phyloP scores from a whole-genome alignment of 2,329 filamentous ascomycete genomes.

The Ophiosphaerella narmari region DNA sequence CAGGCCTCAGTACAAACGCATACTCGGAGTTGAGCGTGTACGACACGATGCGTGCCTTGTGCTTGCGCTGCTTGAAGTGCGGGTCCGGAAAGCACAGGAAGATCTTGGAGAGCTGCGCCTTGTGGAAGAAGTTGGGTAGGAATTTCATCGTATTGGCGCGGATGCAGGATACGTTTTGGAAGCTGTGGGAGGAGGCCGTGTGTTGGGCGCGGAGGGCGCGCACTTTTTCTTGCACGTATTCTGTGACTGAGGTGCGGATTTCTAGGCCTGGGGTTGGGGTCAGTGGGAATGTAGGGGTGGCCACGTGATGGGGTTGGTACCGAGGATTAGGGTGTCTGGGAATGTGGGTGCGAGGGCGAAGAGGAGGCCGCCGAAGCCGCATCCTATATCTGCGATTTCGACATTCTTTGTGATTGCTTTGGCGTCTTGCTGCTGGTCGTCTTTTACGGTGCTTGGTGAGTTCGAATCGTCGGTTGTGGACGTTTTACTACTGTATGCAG shows the following conservation, averaged over 20 bases:
- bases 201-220: slow-evolving; percentile 75
- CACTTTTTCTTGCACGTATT: slow-evolving; percentile 88
- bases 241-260: slow-evolving; percentile 86
- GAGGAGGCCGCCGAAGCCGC: slow-evolving; percentile 89
- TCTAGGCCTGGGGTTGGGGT: slow-evolving; percentile 70
- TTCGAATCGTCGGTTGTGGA: slow-evolving; percentile 24
- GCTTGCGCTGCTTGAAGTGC: slow-evolving; percentile 96
- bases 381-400: slow-evolving; percentile 95
- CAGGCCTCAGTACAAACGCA: slow-evolving; percentile 80
- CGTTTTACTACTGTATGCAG: slow-evolving; percentile 61
- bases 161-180: slow-evolving; percentile 86
- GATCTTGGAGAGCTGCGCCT: slow-evolving; percentile 80
- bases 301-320: slow-evolving; percentile 49
- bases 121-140: slow-evolving; percentile 93
- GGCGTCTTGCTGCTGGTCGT: slow-evolving; percentile 13
- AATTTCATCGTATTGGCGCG: slow-evolving; percentile 99
- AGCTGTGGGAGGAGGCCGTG: slow-evolving; percentile 54
- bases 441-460: slow-evolving; percentile 23
- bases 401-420: slow-evolving; percentile 67
- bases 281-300: not conserved
- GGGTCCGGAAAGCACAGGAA: slow-evolving; percentile 99
- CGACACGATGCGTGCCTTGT: slow-evolving; percentile 94
- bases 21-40: slow-evolving; percentile 90
- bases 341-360: slow-evolving; percentile 82
- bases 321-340: slow-evolving; percentile 81